Evolutionary conservation across 2,329 filamentous ascomycete species (phyloP).

Genomic region (Pseudogymnoascus verrucosus): DNA sequence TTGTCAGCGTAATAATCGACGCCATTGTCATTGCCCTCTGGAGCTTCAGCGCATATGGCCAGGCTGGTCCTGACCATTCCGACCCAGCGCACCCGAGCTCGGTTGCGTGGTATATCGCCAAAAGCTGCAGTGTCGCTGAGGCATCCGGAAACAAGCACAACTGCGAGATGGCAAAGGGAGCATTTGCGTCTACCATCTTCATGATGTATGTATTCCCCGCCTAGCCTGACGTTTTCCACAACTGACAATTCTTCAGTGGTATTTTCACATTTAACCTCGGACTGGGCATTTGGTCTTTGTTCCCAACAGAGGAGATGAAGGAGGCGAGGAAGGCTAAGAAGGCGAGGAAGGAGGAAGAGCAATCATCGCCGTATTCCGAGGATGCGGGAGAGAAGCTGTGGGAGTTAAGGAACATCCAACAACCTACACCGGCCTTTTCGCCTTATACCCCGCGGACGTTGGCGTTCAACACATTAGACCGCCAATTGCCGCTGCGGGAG

Average conservation of each 20-base stretch:
- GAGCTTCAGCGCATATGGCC: conserved; percentile 58
- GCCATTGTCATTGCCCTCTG: conserved; percentile 52
- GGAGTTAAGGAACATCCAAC: conserved; percentile 49
- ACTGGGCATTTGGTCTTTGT: conserved; percentile 47
- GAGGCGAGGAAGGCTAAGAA: conserved; percentile 24
- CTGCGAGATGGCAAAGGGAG: conserved; percentile 61
- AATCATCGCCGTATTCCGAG: conserved; percentile 27
- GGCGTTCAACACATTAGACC: conserved; percentile 57
- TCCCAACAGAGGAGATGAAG: conserved; percentile 31
- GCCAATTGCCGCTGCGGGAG: conserved; percentile 44
- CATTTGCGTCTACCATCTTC: conserved; percentile 55
- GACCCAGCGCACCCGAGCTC: conserved; percentile 55
- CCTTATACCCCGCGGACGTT: conserved; percentile 59
- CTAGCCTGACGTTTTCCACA: conserved; percentile 9
- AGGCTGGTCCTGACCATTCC: conserved; percentile 64
- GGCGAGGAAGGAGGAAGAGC: conserved; percentile 34
- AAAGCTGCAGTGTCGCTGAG: conserved; percentile 56
- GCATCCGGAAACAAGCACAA: conserved; percentile 45
- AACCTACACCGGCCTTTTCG: conserved; percentile 29
- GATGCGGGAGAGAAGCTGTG: conserved; percentile 40
- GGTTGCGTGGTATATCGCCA: conserved; percentile 67
- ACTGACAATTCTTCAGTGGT: conserved; percentile 33
- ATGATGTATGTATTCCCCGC: conserved; percentile 52
- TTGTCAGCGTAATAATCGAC: conserved; percentile 54
- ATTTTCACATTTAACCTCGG: conserved; percentile 52